phyloP scores from a whole-genome alignment of 78 protist species.

The Dictyostelium discoideum region DNA sequence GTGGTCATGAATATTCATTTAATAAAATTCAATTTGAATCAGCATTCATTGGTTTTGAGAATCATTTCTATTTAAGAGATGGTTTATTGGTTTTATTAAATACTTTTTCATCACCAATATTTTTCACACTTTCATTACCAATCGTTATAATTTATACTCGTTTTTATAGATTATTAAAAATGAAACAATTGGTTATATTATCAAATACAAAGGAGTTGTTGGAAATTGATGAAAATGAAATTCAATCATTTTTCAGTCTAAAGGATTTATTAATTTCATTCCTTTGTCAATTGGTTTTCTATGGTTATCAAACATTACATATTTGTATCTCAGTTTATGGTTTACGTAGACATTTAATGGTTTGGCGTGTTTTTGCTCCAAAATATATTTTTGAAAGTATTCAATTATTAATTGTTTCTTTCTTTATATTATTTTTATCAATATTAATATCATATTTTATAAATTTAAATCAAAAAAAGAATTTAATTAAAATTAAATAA shows the following conservation, averaged over 20 bases:
- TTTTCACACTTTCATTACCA: constrained; percentile 45
- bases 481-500: not conserved
- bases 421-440: constrained; percentile 16
- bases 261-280: constrained; percentile 50
- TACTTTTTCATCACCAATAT: constrained; percentile 49
- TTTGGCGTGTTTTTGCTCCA: constrained; percentile 92
- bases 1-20: constrained; percentile 58
- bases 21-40: constrained; percentile 72
- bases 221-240: not conserved
- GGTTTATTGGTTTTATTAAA: constrained; percentile 54
- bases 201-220: not conserved
- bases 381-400: constrained; percentile 76
- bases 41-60: constrained; percentile 67
- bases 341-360: constrained; percentile 89
- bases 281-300: constrained; percentile 8
- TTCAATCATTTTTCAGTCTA: not conserved
- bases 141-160: constrained; percentile 24
- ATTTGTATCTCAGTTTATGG: constrained; percentile 39
- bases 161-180: not conserved
- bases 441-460: not conserved
- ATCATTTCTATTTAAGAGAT: constrained; percentile 51
- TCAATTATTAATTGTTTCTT: constrained; percentile 26
- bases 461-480: not conserved
- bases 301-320: constrained; percentile 14
- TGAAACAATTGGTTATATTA: not conserved